phyloP scores from a whole-genome alignment of 257 asterid species.

The Fraxinus quadrangulata region DNA sequence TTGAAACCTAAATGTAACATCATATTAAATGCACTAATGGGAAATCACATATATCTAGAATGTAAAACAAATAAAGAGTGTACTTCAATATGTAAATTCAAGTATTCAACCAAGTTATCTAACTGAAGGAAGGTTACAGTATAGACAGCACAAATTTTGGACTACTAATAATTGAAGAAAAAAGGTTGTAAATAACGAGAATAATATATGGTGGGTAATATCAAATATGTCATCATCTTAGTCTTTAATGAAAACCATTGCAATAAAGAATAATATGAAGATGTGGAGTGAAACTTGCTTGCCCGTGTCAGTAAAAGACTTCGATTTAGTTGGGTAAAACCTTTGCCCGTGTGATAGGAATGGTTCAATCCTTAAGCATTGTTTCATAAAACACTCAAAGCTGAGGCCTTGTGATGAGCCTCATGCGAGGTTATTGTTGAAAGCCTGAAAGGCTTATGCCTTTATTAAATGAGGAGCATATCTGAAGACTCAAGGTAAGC shows the following conservation, averaged over 20 bases:
- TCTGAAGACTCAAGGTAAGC: background rate
- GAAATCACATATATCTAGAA: background rate
- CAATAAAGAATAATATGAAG: background rate
- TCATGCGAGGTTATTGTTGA: background rate
- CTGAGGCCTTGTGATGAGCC: background rate
- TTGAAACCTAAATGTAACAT: background rate
- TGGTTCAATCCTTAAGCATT: background rate
- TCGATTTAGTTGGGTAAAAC: background rate
- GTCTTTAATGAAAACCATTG: background rate
- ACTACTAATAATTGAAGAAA: background rate
- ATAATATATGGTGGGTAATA: background rate
- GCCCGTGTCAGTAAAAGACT: background rate
- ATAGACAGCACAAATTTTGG: background rate
- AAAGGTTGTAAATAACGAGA: background rate
- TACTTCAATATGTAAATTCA: slow-evolving; percentile 10
- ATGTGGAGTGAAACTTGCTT: background rate
- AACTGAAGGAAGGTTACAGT: background rate
- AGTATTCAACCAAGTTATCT: slow-evolving; percentile 16
- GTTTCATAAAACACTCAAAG: background rate
- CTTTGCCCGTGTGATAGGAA: background rate
- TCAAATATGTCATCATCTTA: background rate
- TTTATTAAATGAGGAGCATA: background rate
- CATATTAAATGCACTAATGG: slow-evolving; percentile 4
- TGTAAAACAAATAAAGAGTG: slow-evolving; percentile 20
- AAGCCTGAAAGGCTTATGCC: background rate